A percentile compares a stretch with the other conserved stretches of the same genome.
phyloP scores from a whole-genome alignment of 2,329 filamentous ascomycete genomes.

The Plenodomus biglobosus region DNA sequence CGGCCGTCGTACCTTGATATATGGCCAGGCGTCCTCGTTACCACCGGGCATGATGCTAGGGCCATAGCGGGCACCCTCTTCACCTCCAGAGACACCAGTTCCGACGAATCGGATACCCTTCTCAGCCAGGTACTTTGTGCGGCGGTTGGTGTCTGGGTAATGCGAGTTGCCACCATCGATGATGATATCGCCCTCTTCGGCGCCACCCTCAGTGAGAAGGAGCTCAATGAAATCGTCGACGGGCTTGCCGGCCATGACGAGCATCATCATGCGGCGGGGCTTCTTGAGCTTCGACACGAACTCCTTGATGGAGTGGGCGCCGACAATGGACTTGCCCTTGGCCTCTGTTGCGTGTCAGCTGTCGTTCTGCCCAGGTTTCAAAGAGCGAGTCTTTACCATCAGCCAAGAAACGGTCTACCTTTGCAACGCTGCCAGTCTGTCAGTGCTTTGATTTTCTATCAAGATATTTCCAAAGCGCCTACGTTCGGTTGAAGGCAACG shows the following conservation, averaged over 20 bases:
- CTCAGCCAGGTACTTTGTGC: conserved; percentile 78
- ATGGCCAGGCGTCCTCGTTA: conserved; percentile 95
- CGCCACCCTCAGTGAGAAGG: conserved; percentile 62
- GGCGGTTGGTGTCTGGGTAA: conserved; percentile 98
- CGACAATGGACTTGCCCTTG: conserved; percentile 85
- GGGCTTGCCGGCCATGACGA: conserved; percentile 97
- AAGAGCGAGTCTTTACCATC: conserved; percentile 53
- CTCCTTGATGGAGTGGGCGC: conserved; percentile 90
- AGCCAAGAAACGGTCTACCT: conserved; percentile 91
- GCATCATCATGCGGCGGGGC: conserved; percentile 95
- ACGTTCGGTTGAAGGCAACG: conserved; percentile 95
- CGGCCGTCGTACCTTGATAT: conserved; percentile 68
- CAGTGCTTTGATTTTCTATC: conserved; percentile 14
- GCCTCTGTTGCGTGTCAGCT: conserved; percentile 47
- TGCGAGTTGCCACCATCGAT: conserved; percentile 99
- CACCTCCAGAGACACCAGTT: conserved; percentile 96
- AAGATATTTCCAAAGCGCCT: conserved; percentile 8
- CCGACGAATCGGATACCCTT: conserved; percentile 97
- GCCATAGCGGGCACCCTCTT: conserved; percentile 97
- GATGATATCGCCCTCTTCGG: conserved; percentile 80
- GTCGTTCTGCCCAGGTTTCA: background rate
- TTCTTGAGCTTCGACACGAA: conserved; percentile 96
- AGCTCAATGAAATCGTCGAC: conserved; percentile 99
- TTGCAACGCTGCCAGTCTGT: conserved; percentile 63
- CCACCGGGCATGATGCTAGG: conserved; percentile 98